Percentiles rank a stretch among this genome's conserved stretches.
Conservation (phyloP, 306 rosid species). For the Canavalia ensiformis region DNA sequence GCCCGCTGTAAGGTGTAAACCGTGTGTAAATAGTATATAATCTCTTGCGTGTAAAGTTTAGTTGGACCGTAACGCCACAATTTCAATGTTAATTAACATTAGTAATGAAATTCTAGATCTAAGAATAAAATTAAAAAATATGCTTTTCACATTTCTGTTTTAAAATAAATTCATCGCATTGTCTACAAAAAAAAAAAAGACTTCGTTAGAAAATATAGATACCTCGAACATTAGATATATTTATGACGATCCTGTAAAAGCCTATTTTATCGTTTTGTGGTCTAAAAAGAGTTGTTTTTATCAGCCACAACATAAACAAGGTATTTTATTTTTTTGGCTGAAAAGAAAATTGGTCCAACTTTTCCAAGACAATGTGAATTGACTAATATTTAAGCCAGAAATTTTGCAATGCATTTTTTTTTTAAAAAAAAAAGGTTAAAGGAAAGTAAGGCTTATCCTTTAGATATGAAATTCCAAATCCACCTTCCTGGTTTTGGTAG, state of each 20-base stretch:
- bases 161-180: no score
- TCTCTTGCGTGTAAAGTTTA: neutral
- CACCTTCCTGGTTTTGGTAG: slow-evolving; percentile 4
- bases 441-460: no score
- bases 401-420: neutral
- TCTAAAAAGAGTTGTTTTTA: no score
- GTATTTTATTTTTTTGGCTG: neutral
- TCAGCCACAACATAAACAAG: no score
- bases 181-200: no score
- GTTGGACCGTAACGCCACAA: neutral
- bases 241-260: no score
- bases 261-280: no score
- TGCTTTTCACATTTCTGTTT: no score
- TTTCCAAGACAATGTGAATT: neutral
- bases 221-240: no score
- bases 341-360: neutral
- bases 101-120: neutral
- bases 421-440: neutral
- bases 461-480: slow-evolving; percentile 38
- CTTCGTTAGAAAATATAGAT: no score
- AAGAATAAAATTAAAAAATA: no score
- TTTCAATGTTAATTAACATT: neutral
- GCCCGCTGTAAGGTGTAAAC: neutral
- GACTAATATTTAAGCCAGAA: neutral
- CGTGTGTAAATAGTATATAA: neutral